Evolutionary conservation across 139 green algal species (phyloP), one percentile per base, ranked within the genome.

Genomic region (Microglena sp.): DNA sequence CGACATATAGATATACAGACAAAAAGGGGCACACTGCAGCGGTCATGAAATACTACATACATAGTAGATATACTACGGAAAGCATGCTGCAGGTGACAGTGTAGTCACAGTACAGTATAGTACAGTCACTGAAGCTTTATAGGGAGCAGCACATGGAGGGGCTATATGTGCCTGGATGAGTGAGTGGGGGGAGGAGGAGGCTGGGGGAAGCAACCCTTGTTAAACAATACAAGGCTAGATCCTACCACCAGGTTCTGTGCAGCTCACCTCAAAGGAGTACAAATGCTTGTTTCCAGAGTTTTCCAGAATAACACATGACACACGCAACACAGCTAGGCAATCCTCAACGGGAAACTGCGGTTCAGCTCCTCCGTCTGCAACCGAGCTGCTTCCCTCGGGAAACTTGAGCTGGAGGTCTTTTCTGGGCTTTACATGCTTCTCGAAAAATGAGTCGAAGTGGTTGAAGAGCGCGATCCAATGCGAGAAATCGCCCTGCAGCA

Each of bases 241-340:
- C n/a, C n/a, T n/a, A n/a, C n/a, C n/a, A n/a, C n/a, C n/a, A n/a
- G n/a, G n/a, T n/a, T n/a, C n/a, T n/a, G n/a, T n/a, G n/a, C n/a
- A n/a, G n/a, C 77, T 67, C 54, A 96, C 90, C 74, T 96, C 90
- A n/a, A 81, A 76, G 1, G 88, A 96, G 70, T 96, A 97, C 40
- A 92, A 66, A 50, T 94, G 81, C 70, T 94, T 95, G 79, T 95
- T 97, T 60, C 63, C 81, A 80, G 88, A 93, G 60, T 95, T 92
- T 44, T 97, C 91, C 45, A 97, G 71, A 4, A 97, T 80, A 1
- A 78, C 55, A 4, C 71, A 44, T 26, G 88, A 90, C 18, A 84
- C 81, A 8, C 73, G 73, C 62, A 97, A 75, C 1, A 95, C 69
- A 1, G 84, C 69, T 4, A 95, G 35, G 45, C 85, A 60, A 1